Evolutionary conservation across 2,329 filamentous ascomycete species (phyloP).

Genomic region (Ceratocystis ficicola): DNA sequence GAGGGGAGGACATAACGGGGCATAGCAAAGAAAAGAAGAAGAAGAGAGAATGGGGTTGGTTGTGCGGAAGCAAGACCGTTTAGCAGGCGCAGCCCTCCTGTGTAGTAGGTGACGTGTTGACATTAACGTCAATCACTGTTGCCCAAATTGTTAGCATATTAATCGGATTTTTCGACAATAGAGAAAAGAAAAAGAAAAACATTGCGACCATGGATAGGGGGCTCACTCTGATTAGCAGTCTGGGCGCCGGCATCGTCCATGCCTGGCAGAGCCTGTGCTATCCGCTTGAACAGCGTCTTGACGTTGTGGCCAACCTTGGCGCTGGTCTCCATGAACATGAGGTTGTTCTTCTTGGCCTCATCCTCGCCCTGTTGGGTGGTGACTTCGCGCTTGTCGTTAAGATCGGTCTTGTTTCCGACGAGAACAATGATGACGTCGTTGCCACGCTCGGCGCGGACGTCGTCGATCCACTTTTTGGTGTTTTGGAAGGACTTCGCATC

Average conservation of each 20-base stretch:
- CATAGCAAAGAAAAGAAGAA: background rate
- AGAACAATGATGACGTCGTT: constrained; percentile 98
- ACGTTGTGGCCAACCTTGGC: constrained; percentile 97
- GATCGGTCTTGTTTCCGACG: constrained; percentile 97
- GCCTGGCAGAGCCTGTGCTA: constrained; percentile 91
- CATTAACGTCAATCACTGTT: constrained; percentile 86
- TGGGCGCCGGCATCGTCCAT: constrained; percentile 83
- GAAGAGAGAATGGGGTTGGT: background rate
- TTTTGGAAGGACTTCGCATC: constrained; percentile 96
- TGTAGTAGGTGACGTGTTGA: constrained; percentile 54
- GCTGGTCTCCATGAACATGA: constrained; percentile 99
- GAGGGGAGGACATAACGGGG: background rate
- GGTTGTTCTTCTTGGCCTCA: constrained; percentile 91
- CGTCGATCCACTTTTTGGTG: constrained; percentile 98
- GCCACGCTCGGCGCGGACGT: constrained; percentile 88
- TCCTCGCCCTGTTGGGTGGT: constrained; percentile 94
- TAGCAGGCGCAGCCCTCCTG: constrained; percentile 66
- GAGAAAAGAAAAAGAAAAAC: background rate
- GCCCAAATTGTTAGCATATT: constrained; percentile 25
- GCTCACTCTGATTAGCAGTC: constrained; percentile 63
- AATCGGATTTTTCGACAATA: constrained; percentile 2
- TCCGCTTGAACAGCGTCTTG: constrained; percentile 92
- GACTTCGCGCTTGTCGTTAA: constrained; percentile 96
- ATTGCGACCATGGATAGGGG: background rate
- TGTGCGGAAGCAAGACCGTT: background rate